Conservation (phyloP, 352 stramenopile species). For the Thalassiosira hispida region DNA sequence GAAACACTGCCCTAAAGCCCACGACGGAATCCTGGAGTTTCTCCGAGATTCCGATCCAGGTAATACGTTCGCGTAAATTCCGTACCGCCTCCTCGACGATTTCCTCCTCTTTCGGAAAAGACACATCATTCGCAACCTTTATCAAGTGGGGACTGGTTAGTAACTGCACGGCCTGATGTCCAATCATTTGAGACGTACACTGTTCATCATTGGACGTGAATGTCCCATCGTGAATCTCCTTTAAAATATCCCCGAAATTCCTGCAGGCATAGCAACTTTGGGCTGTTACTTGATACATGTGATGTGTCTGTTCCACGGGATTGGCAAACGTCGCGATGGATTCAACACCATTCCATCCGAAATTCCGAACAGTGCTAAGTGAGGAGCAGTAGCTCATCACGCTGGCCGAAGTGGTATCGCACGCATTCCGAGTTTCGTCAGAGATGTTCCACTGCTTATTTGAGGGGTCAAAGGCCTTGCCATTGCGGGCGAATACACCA, state of each 20-base stretch:
- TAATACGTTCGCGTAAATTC: slow-evolving; percentile 51
- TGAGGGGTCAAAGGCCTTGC: slow-evolving; percentile 43
- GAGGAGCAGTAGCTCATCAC: slow-evolving; percentile 63
- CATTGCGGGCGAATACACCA: slow-evolving; percentile 53
- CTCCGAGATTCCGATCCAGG: slow-evolving; percentile 54
- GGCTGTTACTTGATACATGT: slow-evolving; percentile 53
- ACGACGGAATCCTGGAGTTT: slow-evolving; percentile 32
- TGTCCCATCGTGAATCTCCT: slow-evolving; percentile 42
- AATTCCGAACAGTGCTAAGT: slow-evolving; percentile 44
- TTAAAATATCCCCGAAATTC: slow-evolving; percentile 50
- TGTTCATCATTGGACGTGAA: slow-evolving; percentile 28
- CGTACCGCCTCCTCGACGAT: slow-evolving; percentile 49
- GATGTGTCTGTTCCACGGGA: slow-evolving; percentile 55
- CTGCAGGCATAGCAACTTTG: slow-evolving; percentile 49
- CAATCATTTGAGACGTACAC: slow-evolving; percentile 55
- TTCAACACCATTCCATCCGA: slow-evolving; percentile 60
- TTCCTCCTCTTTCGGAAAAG: slow-evolving; percentile 45
- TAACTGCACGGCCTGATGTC: slow-evolving; percentile 52
- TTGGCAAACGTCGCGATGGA: slow-evolving; percentile 58
- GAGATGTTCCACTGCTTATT: slow-evolving; percentile 26
- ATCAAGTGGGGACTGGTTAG: slow-evolving; percentile 54
- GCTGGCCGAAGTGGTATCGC: slow-evolving; percentile 37
- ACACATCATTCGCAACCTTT: slow-evolving; percentile 54
- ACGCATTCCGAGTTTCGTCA: slow-evolving; percentile 46
- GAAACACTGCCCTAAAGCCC: slow-evolving; percentile 41